Evolutionary conservation across 2,329 filamentous ascomycete genomes (phyloP), one percentile per base, ranked within the genome.

Genomic region (Penicillium brevicompactum): DNA sequence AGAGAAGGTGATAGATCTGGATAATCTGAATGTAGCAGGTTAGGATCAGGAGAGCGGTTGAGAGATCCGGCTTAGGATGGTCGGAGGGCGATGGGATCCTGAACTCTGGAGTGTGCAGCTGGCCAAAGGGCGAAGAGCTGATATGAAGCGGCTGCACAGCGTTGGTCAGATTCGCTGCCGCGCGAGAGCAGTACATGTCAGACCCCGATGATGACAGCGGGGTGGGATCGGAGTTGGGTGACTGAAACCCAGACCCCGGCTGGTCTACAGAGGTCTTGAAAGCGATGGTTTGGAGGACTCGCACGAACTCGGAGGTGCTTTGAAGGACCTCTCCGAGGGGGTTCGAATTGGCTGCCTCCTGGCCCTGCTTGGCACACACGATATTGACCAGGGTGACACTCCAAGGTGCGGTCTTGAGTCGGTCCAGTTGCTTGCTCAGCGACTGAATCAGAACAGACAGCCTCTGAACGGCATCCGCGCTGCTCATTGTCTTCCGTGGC

Each of bases 21-120:
- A 46, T 34, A 46, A 46, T 46, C 11, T 46, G 44, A 46, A 46
- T 46, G 11, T 46, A 46, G 44, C 44, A 46, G 27, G 44, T 46
- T 4, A 46, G 10, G 44, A 46, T 46, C 44, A 46, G 5, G 2
- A 46, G 30, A 46, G 44, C 44, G 30, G 11, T 13, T 5, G 44
- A 22, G n/a, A 34, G 18, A 46, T 46, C 44, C 30, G 44, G 44
- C 18, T 34, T 46, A 10, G 16, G 32, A 46, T 22, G 16, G 16
- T 46, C 18, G 16, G 30, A 46, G 27, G 44, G 30, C 27, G 11
- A 16, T 2, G 24, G 24, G 7, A 27, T 27, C 24, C 24, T 27
- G 24, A 27, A 27, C 7, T 27, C 24, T 27, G 24, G 24, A 27
- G 24, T 27, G 24, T 27, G 24, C 24, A 27, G 24, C 7, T 27